Percentiles rank a stretch among this genome's conserved stretches.
Conservation (phyloP, 2,329 filamentous ascomycete species). For the Microsporum canis region DNA sequence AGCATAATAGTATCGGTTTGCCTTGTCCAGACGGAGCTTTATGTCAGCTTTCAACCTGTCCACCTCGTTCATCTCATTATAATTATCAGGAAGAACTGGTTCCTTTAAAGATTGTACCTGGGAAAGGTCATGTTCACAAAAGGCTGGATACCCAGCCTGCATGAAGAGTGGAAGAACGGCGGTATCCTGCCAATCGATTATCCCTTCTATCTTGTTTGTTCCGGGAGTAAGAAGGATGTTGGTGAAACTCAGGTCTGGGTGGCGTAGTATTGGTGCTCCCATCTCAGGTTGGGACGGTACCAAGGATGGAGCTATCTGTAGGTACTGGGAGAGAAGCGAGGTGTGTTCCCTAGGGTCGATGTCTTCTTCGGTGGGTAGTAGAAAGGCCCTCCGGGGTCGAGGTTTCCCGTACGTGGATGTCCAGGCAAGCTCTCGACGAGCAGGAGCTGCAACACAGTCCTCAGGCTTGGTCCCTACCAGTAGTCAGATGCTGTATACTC, state of each 20-base stretch:
- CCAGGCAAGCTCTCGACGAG: slow-evolving; percentile 9
- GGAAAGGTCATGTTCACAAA: slow-evolving; percentile 9
- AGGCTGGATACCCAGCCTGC: slow-evolving; percentile 10
- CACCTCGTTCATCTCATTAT: background rate
- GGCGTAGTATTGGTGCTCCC: slow-evolving; percentile 5
- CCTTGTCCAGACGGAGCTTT: slow-evolving; percentile 7
- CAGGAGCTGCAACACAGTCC: slow-evolving; percentile 9
- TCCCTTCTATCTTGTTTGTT: slow-evolving; percentile 8
- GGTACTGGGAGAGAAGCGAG: slow-evolving; percentile 9
- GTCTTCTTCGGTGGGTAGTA: slow-evolving; percentile 9
- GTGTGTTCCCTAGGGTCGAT: slow-evolving; percentile 11
- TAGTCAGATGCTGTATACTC: background rate
- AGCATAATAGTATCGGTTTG: slow-evolving; percentile 11
- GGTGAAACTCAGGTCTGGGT: slow-evolving; percentile 9
- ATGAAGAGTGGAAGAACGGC: slow-evolving; percentile 10
- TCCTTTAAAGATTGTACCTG: slow-evolving; percentile 1
- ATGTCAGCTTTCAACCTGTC: slow-evolving; percentile 5
- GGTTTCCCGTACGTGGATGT: slow-evolving; percentile 3
- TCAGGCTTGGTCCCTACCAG: slow-evolving; percentile 5
- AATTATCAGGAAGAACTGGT: slow-evolving; percentile 8
- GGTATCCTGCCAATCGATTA: slow-evolving; percentile 14
- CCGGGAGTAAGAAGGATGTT: slow-evolving; percentile 10
- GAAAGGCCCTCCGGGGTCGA: slow-evolving; percentile 7
- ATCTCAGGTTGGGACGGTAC: background rate
- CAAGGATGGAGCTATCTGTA: background rate